Evolutionary conservation across 345 rosid genomes (phyloP), one percentile per base, ranked within the genome.

Genomic region (Rhizophora apiculata): DNA sequence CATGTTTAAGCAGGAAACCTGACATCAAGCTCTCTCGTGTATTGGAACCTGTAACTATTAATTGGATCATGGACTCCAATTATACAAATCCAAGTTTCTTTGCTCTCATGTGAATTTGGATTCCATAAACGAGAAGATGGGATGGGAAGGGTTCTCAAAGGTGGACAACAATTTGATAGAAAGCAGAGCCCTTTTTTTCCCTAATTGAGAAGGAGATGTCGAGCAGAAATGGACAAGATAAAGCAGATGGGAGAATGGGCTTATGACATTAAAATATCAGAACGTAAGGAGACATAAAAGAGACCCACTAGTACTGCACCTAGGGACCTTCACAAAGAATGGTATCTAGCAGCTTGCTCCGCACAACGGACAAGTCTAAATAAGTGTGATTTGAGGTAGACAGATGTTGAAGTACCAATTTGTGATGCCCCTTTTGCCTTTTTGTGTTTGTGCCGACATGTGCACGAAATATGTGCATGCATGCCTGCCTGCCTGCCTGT

Each of bases 151-250:
- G 43, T 51, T 48, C 26, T 48, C 52, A 13, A 62, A 71, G 27
- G 27, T 46, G 32, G 80, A 74, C 68, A 72, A 66, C 21, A 72
- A 52, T 21, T 63, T 74, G 74, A 72, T 67, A 48, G 71, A 71
- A 78, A 71, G 53, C 6, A 43, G 69, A 63, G 67, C 76, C 65
- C 27, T 10, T 2, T 5, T 1, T 5, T 56, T 55, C 66, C 39
- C 70, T 22, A 78, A 51, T 9, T 68, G 80, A 74, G 81, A 79
- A 78, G 69, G 77, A 84, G 63, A 70, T 70, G 82, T 81, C 87
- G 77, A 76, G 72, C 69, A 79, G 62, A 72, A 72, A 43, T 24
- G 30, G 83, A 84, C 87, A 81, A 81, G 75, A 18, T 20, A 27
- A 62, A 72, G 63, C 46, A 60, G 63, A 69, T n/a, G 65, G 39